Conservation (phyloP, 371 early-diverging fungal species). For the Mortierella sp. region DNA sequence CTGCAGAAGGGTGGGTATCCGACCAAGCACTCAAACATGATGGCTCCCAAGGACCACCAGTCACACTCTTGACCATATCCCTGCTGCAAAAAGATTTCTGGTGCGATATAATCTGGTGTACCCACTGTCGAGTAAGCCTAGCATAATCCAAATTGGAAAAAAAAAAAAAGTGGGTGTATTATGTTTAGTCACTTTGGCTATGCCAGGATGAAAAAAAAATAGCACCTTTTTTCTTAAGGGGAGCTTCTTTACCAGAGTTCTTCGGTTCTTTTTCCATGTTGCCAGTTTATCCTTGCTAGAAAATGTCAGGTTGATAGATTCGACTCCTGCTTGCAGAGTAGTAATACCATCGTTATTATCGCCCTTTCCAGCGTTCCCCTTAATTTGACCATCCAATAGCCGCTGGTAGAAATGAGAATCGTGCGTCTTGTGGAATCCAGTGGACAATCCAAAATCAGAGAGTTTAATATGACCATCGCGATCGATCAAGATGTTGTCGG, state of each 20-base stretch:
- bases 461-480: conserved; percentile 91
- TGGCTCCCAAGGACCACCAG: conserved; percentile 99
- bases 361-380: conserved; percentile 22
- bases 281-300: conserved; percentile 88
- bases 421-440: conserved; percentile 98
- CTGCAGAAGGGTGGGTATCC: conserved; percentile 99
- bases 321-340: conserved; percentile 58
- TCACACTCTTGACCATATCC: conserved; percentile 99
- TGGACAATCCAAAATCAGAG: conserved; percentile 98
- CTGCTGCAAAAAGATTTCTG: conserved; percentile 93
- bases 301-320: conserved; percentile 87
- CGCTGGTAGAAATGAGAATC: conserved; percentile 94
- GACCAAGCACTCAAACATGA: conserved; percentile 98
- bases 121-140: conserved; percentile 95
- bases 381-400: conserved; percentile 67
- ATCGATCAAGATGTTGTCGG: conserved; percentile 90
- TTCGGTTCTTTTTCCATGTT: conserved; percentile 97
- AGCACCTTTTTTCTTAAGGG: too few species aligned
- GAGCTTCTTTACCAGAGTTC: conserved; percentile 74
- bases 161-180: conserved; percentile 1
- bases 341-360: conserved; percentile 54
- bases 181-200: too few species aligned
- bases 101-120: conserved; percentile 98
- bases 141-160: too few species aligned
- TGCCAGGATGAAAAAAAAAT: too few species aligned